Evolutionary conservation across 2,329 filamentous ascomycete species (phyloP), one percentile per base, ranked within the genome.

Genomic region (Talaromyces sp.): DNA sequence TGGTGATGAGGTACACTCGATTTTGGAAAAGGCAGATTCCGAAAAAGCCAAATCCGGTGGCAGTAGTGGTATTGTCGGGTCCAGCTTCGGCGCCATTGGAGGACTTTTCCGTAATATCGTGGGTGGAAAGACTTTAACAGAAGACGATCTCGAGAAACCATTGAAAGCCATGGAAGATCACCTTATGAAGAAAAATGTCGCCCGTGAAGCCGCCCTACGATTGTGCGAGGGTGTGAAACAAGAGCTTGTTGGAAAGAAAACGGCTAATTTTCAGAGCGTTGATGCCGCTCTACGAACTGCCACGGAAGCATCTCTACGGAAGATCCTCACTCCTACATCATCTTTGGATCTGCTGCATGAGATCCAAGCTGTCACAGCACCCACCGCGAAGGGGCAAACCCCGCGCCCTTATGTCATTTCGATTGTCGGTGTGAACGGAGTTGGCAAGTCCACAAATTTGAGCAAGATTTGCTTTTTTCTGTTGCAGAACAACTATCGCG

Each of bases 381-480:
- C 91, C 0, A 81, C 89, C 0, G 82, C 81, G 24, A 85, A 88
- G 3, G 88, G 88, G 35, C 83, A 88, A 67, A 82, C 86, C 66
- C 79, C 85, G 22, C 89, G 95, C 3, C 95, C 95, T 50, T 99
- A 98, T 75, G 94, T 98, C 72, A 96, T 99, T 75, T 97, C 93
- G 65, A 97, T 99, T 67, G 95, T 99, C 50, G 95, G 95, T 67
- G 95, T 99, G 75, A 99, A 99, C 77, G 95, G 95, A 62, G 95
- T 99, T 43, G 95, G 95, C 74, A 99, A 99, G 81, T 97, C 93
- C 16, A 99, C 95, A 61, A 98, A 97, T 75, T 84, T 99, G 43
- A 94, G 92, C 77, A 99, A 99, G 79, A 97, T 99, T 70, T 96
- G 93, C 78, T 99, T 95, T 81, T 99, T 99, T 82, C 84, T 99